Conservation (phyloP, 805 yeast genomes). For the Grigorovia transvaalensis region DNA sequence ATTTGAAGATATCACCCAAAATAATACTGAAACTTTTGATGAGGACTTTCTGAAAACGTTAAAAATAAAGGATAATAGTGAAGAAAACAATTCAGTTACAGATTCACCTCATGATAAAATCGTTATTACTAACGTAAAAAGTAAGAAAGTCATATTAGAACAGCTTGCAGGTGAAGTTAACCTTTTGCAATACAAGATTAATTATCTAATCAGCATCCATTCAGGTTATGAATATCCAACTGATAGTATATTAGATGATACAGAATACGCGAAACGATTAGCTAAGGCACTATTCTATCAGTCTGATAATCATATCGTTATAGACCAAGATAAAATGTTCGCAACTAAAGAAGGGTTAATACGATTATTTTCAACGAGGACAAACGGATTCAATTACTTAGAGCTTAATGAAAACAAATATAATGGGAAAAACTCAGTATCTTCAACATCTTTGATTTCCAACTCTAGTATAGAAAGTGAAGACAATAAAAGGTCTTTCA, state of each 20-base stretch:
- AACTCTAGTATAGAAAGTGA: not conserved
- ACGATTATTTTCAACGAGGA: not conserved
- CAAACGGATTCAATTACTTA: not conserved
- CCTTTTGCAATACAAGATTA: slow-evolving; percentile 14
- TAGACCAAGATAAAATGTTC: not conserved
- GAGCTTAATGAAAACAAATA: not conserved
- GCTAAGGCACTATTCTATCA: not conserved
- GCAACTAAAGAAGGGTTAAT: not conserved
- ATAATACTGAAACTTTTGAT: slow-evolving; percentile 25
- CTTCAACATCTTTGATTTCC: not conserved
- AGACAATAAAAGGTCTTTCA: not conserved
- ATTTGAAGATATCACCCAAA: slow-evolving; percentile 24
- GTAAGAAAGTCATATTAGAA: slow-evolving; percentile 6
- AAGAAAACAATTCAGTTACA: not conserved
- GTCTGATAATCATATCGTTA: not conserved
- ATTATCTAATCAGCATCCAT: slow-evolving; percentile 15
- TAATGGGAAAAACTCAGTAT: not conserved
- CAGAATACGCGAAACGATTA: slow-evolving; percentile 12
- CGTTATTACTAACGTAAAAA: not conserved
- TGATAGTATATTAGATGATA: slow-evolving; percentile 9
- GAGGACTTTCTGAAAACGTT: slow-evolving; percentile 19
- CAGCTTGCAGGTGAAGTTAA: slow-evolving; percentile 20
- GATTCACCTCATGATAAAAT: not conserved
- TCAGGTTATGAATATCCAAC: slow-evolving; percentile 21
- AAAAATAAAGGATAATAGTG: slow-evolving; percentile 9